Conservation (phyloP, 73 alveolate genomes). For the Strombidium stylifer region DNA sequence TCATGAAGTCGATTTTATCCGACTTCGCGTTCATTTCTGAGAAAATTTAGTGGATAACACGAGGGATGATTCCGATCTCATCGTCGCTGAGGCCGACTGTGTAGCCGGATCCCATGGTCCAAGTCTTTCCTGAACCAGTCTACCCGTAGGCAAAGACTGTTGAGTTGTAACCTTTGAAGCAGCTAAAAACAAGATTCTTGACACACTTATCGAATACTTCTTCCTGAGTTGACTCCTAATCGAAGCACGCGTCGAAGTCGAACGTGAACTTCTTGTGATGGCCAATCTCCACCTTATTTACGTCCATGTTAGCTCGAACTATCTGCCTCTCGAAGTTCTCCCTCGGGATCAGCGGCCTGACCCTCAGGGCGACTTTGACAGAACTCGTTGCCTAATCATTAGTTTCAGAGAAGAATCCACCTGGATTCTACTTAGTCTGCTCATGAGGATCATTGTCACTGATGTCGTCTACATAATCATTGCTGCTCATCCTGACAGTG, state of each 20-base stretch:
- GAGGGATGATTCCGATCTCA: constrained; percentile 82
- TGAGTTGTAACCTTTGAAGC: constrained; percentile 85
- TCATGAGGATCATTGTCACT: too few relatives aligned
- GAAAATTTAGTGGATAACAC: constrained; percentile 84
- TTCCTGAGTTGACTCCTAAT: constrained; percentile 72
- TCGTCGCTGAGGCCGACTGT: constrained; percentile 25
- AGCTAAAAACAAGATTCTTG: constrained; percentile 76
- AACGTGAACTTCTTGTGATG: constrained; percentile 81
- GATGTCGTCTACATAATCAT: too few relatives aligned
- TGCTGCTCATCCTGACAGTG: too few relatives aligned
- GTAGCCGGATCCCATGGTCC: constrained; percentile 44
- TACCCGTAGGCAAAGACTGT: constrained; percentile 81
- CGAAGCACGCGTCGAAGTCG: constrained; percentile 89
- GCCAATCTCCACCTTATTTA: constrained; percentile 48
- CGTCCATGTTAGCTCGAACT: constrained; percentile 18
- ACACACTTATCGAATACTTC: constrained; percentile 82
- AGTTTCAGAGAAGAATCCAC: too few relatives aligned
- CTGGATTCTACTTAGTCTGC: too few relatives aligned
- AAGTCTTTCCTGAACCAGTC: constrained; percentile 98
- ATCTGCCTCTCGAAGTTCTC: constrained; percentile 56
- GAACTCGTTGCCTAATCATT: constrained; percentile 65
- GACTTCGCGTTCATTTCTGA: constrained; percentile 75
- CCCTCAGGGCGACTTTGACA: constrained; percentile 89
- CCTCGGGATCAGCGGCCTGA: constrained; percentile 88
- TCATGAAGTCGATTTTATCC: constrained; percentile 67